A percentile compares a stretch with the other conserved stretches of the same genome.
phyloP scores from a whole-genome alignment of 805 yeast species.

The Candida corydali region DNA sequence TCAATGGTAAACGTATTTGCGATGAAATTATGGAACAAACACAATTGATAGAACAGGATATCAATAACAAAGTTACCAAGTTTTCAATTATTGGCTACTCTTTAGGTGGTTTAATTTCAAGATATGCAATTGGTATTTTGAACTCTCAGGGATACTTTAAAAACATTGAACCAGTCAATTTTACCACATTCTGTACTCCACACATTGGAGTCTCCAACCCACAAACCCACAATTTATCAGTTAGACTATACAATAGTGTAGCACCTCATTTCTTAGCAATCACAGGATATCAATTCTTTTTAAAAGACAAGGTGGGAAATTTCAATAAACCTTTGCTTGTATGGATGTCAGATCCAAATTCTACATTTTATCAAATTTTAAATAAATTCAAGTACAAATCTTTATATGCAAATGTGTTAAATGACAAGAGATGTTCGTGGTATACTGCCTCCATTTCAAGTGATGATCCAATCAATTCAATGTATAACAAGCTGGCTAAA shows the following conservation, averaged over 20 bases:
- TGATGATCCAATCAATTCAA: conserved; percentile 58
- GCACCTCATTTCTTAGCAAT: conserved; percentile 65
- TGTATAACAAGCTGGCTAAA: conserved; percentile 27
- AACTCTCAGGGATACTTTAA: conserved; percentile 51
- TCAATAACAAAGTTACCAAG: conserved; percentile 25
- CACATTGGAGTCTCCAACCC: conserved; percentile 68
- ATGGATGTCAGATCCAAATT: conserved; percentile 59
- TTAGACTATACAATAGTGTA: conserved; percentile 55
- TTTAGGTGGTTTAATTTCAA: conserved; percentile 38
- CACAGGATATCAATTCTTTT: conserved; percentile 71
- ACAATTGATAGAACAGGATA: background rate
- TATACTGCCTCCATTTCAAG: conserved; percentile 72
- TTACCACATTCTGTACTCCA: conserved; percentile 50
- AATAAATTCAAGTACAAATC: conserved; percentile 47
- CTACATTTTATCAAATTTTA: conserved; percentile 59
- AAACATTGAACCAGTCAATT: conserved; percentile 52
- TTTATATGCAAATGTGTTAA: conserved; percentile 71
- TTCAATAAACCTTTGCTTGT: conserved; percentile 48
- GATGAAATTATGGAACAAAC: conserved; percentile 49
- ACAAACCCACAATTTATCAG: conserved; percentile 24
- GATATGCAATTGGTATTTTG: conserved; percentile 45
- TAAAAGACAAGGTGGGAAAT: conserved; percentile 35
- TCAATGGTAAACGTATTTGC: conserved; percentile 74
- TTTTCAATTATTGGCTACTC: conserved; percentile 40
- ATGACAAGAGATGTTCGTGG: conserved; percentile 80